Evolutionary conservation across 768 basidiomycete species (phyloP).

Genomic region (Trametopsis cervina): DNA sequence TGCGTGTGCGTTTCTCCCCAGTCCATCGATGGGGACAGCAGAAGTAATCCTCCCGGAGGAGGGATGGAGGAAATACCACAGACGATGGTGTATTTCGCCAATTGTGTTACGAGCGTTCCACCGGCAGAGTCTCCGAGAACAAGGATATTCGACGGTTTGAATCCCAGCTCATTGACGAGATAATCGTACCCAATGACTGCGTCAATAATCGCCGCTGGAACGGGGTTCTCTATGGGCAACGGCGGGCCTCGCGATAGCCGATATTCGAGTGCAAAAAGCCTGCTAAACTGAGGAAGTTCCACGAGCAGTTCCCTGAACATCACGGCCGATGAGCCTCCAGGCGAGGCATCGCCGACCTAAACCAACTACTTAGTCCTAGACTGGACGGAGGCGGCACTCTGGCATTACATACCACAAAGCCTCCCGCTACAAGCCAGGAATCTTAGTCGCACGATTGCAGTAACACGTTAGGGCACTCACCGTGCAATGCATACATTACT

Average conservation of each 20-base stretch:
- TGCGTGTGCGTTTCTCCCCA: conserved; percentile 13
- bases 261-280: conserved; percentile 40
- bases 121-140: conserved; percentile 52
- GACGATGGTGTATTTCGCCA: conserved; percentile 30
- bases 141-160: conserved; percentile 38
- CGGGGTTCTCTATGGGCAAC: conserved; percentile 29
- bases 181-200: conserved; percentile 43
- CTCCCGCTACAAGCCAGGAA: conserved; percentile 2
- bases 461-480: conserved; percentile 10
- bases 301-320: conserved; percentile 3
- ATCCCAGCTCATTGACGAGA: conserved; percentile 35
- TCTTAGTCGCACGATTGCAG: too few relatives aligned
- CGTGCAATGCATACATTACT: conserved; percentile 17
- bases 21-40: conserved; percentile 27
- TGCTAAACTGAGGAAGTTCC: conserved; percentile 11
- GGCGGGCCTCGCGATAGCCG: conserved; percentile 30
- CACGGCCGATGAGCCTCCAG: not conserved
- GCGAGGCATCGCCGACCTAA: conserved; percentile 9
- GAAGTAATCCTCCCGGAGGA: conserved; percentile 25
- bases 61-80: conserved; percentile 14
- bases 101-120: conserved; percentile 37
- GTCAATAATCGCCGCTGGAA: conserved; percentile 49
- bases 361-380: not conserved
- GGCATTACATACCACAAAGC: conserved; percentile 7
- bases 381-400: not conserved